Evolutionary conservation across 495 filamentous ascomycete genomes (phyloP).

Genomic region (Penicillium coprophilum): DNA sequence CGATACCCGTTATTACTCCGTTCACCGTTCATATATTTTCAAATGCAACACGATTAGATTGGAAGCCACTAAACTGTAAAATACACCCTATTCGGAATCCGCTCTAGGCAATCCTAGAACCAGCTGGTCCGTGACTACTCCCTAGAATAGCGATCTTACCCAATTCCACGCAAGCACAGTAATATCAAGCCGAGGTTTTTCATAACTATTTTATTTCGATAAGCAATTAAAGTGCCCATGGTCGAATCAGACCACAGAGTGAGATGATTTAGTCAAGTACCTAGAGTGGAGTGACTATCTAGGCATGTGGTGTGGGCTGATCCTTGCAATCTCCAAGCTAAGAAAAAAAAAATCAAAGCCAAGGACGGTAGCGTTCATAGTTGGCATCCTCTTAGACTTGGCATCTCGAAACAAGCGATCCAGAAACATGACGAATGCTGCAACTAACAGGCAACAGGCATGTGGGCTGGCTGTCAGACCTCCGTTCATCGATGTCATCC

Average conservation of each 20-base stretch:
- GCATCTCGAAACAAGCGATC: slow-evolving; percentile 13
- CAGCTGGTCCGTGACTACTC: slow-evolving; percentile 7
- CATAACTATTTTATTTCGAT: not conserved
- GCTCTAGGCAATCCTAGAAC: not conserved
- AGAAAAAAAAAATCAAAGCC: not conserved
- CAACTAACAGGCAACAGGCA: slow-evolving; percentile 4
- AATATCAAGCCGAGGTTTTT: not conserved
- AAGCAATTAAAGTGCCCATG: not conserved
- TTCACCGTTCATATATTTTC: not conserved
- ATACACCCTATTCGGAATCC: slow-evolving; percentile 7
- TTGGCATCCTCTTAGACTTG: not conserved
- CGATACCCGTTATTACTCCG: not conserved
- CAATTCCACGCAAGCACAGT: slow-evolving; percentile 8
- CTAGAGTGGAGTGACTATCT: slow-evolving; percentile 11
- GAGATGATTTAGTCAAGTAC: not conserved
- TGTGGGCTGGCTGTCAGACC: not conserved
- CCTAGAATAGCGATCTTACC: slow-evolving; percentile 13
- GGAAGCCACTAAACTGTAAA: slow-evolving; percentile 7
- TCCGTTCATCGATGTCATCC: not conserved
- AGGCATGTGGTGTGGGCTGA: slow-evolving; percentile 22
- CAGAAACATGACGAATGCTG: slow-evolving; percentile 2
- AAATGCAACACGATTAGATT: not conserved
- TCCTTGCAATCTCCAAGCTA: slow-evolving; percentile 26
- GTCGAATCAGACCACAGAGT: slow-evolving; percentile 22
- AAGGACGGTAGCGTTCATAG: not conserved